These are phyloP conservation scores for Eucalyptus globulus DNA, from an alignment of 345 rosid genomes.

Conservation along the genomic window DNA sequence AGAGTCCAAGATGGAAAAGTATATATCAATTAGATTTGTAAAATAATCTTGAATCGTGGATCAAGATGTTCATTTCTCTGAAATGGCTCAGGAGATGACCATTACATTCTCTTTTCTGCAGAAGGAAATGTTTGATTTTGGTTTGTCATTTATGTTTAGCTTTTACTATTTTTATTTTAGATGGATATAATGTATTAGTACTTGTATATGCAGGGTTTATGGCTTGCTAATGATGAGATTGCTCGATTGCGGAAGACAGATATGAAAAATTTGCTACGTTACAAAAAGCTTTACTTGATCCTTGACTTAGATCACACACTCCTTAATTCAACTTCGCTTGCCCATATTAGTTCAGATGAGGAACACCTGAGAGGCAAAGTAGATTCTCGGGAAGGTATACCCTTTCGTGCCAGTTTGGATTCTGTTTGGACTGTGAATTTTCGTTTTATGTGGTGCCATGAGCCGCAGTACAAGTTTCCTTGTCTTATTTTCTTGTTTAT, in stretches of 20 bases:
- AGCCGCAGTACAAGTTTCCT: not conserved
- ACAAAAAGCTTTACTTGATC: conserved; percentile 61
- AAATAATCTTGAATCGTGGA: not conserved
- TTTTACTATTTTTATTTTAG: not conserved
- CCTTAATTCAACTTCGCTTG: conserved; percentile 68
- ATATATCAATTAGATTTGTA: not conserved
- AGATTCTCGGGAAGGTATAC: conserved; percentile 55
- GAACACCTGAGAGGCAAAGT: conserved; percentile 60
- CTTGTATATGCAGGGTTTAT: conserved; percentile 39
- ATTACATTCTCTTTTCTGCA: not conserved
- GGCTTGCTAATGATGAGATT: conserved; percentile 65
- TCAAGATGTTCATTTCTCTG: not conserved
- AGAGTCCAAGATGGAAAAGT: not conserved
- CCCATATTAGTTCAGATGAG: conserved; percentile 52
- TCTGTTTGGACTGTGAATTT: not conserved
- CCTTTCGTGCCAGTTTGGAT: not conserved
- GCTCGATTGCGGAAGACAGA: conserved; percentile 46
- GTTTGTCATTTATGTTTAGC: not conserved
- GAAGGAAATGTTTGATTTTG: not conserved
- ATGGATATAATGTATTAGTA: not conserved
- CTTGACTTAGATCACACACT: conserved; percentile 89
- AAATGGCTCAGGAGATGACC: not conserved
- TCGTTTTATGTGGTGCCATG: not conserved
- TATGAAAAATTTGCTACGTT: conserved; percentile 33
- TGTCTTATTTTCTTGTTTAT: not conserved